Base-by-base conservation (phyloP, 164 flowering plant genomes). In the Annona squamosa region DNA sequence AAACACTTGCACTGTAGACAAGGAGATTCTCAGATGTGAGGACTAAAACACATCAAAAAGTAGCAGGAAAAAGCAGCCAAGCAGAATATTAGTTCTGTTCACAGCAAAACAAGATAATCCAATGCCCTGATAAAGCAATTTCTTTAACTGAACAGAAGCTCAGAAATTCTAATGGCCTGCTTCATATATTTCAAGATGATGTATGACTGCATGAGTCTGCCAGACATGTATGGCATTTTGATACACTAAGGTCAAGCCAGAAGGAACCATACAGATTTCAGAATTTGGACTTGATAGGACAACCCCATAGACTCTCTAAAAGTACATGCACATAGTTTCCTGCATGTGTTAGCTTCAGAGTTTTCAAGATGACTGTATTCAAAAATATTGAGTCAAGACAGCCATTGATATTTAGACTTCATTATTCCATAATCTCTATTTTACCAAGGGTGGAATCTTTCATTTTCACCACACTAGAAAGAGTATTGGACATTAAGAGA, bases 1-100 rank as follows among this genome's bases (percentile, higher is more conserved):
- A 94, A 37, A 94, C 97, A 67, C 76, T 88, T 61, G 95, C 80
- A 82, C 97, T 94, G 71, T 82, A 85, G 18, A 78, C 69, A 46
- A 78, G 47, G 65, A 45, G 75, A 67, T 67, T 42, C 37, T 63
- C 17, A 63, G 65, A 9, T n/a, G 17, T 3, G 19, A 52, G 13
- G 43, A 66, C 46, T 4, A 68, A 46, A 68, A 67, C 70, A 18
- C 26, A 67, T 45, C 26, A 68, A 64, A 64, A 63, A 9, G 19
- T 37, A 18, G 16, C 17, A 63, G 41, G 19, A 18, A 19, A 63
- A 26, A 63, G 59, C 13, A n/a, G 7, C 18, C 41, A 19, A 63
- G 18, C 19, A 63, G 41, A 9, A 9, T 13, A 63, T n/a, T n/a
- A 17, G 65, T 63, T 63, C 4, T 63, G 10, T n/a, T 16, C 41